Conservation (phyloP, 1,139 yeast genomes). For the Lodderomyces pseudojiufengensis region DNA sequence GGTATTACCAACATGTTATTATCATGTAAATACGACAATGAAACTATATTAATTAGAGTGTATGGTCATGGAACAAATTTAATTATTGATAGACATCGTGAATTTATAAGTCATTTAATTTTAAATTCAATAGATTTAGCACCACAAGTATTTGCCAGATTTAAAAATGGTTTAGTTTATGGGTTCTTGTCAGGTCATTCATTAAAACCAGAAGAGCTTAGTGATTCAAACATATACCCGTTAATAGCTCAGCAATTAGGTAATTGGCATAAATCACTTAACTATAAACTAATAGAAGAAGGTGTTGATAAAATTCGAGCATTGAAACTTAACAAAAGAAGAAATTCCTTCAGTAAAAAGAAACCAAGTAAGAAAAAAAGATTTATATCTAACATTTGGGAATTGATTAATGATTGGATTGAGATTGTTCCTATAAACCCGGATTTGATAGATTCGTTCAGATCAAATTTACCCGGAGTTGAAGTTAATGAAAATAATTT, state of each 20-base stretch:
- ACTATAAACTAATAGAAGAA: constrained; percentile 44
- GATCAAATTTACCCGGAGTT: constrained; percentile 23
- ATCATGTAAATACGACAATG: constrained; percentile 40
- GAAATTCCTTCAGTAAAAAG: constrained; percentile 14
- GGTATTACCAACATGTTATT: constrained; percentile 78
- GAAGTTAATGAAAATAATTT: constrained; percentile 29
- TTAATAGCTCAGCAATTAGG: constrained; percentile 67
- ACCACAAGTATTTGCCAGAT: constrained; percentile 65
- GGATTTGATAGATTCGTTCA: constrained; percentile 40
- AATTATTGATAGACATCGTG: constrained; percentile 74
- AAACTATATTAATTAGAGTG: constrained; percentile 59
- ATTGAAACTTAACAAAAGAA: constrained; percentile 17
- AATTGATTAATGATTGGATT: constrained; percentile 60
- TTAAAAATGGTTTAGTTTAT: constrained; percentile 71
- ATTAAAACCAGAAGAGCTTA: constrained; percentile 53
- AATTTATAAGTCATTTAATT: constrained; percentile 66
- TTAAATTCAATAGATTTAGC: constrained; percentile 62
- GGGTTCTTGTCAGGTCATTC: constrained; percentile 69
- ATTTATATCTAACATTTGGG: constrained; percentile 53
- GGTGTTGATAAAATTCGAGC: constrained; percentile 46
- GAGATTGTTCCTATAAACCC: constrained; percentile 51
- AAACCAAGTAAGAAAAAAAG: constrained; percentile 23
- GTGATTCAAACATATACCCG: constrained; percentile 45
- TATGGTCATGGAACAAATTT: constrained; percentile 75
- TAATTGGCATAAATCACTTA: constrained; percentile 59